phyloP scores from a whole-genome alignment of 176 grass and related monocot species.

The Carex parvula region DNA sequence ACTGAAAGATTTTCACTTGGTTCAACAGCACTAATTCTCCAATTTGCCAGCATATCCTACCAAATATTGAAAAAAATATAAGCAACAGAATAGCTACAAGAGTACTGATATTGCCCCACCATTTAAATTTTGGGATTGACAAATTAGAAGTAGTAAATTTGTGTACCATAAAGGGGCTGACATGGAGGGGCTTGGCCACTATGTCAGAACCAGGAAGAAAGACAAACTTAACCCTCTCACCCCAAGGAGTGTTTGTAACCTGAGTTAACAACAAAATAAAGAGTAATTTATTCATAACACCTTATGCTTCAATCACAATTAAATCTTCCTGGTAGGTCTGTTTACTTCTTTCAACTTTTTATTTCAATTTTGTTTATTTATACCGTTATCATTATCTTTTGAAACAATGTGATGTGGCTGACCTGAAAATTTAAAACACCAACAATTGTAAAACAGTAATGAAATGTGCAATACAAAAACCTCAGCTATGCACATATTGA shows the following conservation, averaged over 20 bases:
- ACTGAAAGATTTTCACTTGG: constrained; percentile 65
- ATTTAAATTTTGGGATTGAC: background rate
- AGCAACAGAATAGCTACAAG: background rate
- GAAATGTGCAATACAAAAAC: constrained; percentile 19
- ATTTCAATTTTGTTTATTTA: background rate
- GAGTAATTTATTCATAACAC: background rate
- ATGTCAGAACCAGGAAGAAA: constrained; percentile 75
- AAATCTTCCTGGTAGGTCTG: background rate
- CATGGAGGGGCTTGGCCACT: constrained; percentile 77
- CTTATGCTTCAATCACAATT: background rate
- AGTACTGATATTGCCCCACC: no score
- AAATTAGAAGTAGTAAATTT: constrained; percentile 4
- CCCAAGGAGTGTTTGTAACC: constrained; percentile 97
- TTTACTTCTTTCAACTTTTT: background rate
- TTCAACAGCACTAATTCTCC: constrained; percentile 54
- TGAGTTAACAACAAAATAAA: constrained; percentile 18
- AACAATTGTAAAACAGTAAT: background rate
- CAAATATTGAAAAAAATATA: constrained; percentile 18
- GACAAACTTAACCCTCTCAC: constrained; percentile 66
- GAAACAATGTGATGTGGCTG: background rate
- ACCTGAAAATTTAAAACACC: background rate
- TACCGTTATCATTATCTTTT: background rate
- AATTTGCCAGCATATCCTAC: constrained; percentile 90
- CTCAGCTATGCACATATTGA: constrained; percentile 87
- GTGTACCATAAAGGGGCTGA: constrained; percentile 91